These are phyloP conservation scores for Dimocarpus longan DNA, from an alignment of 345 rosid genomes.

Conservation along the genomic window DNA sequence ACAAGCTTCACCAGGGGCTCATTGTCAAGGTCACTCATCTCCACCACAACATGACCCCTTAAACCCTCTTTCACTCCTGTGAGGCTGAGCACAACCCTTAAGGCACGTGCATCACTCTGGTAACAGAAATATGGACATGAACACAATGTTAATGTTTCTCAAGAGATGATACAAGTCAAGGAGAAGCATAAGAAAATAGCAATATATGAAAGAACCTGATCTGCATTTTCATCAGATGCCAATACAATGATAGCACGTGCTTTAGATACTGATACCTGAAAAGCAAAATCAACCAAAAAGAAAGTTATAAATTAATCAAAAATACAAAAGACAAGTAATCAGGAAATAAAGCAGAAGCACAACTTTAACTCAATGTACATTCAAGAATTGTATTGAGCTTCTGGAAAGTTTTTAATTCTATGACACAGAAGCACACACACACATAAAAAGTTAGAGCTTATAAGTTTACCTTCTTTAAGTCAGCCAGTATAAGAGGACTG, in stretches of 20 bases:
- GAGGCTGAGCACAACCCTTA: slow-evolving; percentile 89
- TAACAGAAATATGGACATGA: slow-evolving; percentile 14
- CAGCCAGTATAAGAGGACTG: slow-evolving; percentile 86
- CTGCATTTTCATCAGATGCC: slow-evolving; percentile 93
- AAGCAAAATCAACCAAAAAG: slow-evolving; percentile 13
- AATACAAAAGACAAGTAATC: neutral
- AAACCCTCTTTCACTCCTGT: slow-evolving; percentile 85
- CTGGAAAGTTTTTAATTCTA: neutral
- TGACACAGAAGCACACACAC: neutral
- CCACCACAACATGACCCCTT: slow-evolving; percentile 93
- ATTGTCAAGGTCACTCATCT: slow-evolving; percentile 95
- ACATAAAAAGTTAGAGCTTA: neutral
- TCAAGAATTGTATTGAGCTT: neutral
- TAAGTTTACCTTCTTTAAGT: slow-evolving; percentile 69
- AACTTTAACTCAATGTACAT: slow-evolving; percentile 6
- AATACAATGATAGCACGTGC: slow-evolving; percentile 85
- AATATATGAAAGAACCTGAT: slow-evolving; percentile 59
- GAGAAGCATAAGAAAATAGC: slow-evolving; percentile 7
- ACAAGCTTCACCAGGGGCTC: slow-evolving; percentile 96
- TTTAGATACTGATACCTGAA: slow-evolving; percentile 86
- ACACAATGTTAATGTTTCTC: slow-evolving; percentile 16
- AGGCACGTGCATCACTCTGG: slow-evolving; percentile 93
- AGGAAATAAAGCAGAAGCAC: slow-evolving; percentile 1
- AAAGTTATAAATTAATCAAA: neutral
- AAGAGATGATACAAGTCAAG: slow-evolving; percentile 7